A percentile compares a stretch with the other conserved stretches of the same genome.
These are phyloP conservation scores for Daldinia caldariorum DNA, from an alignment of 495 filamentous ascomycete species.

Conservation along the genomic window DNA sequence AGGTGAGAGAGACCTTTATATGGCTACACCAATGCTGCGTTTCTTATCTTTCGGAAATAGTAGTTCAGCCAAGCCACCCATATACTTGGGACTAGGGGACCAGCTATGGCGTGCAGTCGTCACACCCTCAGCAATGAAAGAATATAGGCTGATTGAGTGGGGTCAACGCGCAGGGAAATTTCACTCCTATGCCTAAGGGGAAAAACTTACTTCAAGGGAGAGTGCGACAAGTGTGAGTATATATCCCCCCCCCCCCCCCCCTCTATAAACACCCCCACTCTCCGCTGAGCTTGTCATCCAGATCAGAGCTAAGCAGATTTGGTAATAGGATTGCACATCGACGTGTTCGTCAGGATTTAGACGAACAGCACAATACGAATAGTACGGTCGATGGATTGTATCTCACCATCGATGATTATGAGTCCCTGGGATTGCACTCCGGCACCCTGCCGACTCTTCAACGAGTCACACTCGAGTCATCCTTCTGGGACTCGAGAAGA, in stretches of 20 bases:
- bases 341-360: slow-evolving; percentile 25
- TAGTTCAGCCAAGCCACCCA: not conserved
- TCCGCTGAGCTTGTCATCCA: not conserved
- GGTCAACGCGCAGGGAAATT: slow-evolving; percentile 41
- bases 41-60: slow-evolving; percentile 8
- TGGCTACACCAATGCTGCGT: not conserved
- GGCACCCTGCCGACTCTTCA: slow-evolving; percentile 45
- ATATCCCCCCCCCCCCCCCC: not conserved
- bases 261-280: not conserved
- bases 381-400: slow-evolving; percentile 40
- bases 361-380: slow-evolving; percentile 11
- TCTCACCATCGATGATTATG: slow-evolving; percentile 45
- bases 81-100: not conserved
- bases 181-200: slow-evolving; percentile 36
- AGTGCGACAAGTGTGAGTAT: slow-evolving; percentile 47
- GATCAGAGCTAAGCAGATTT: slow-evolving; percentile 15
- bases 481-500: slow-evolving; percentile 47
- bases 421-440: slow-evolving; percentile 46
- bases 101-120: not conserved
- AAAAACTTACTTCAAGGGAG: slow-evolving; percentile 43
- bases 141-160: slow-evolving; percentile 8
- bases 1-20: slow-evolving; percentile 35
- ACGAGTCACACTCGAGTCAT: slow-evolving; percentile 47
- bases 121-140: not conserved
- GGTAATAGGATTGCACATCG: slow-evolving; percentile 41